These are phyloP conservation scores for Calocybe gambosa DNA, from an alignment of 1,284 basidiomycete genomes.

Conservation along the genomic window DNA sequence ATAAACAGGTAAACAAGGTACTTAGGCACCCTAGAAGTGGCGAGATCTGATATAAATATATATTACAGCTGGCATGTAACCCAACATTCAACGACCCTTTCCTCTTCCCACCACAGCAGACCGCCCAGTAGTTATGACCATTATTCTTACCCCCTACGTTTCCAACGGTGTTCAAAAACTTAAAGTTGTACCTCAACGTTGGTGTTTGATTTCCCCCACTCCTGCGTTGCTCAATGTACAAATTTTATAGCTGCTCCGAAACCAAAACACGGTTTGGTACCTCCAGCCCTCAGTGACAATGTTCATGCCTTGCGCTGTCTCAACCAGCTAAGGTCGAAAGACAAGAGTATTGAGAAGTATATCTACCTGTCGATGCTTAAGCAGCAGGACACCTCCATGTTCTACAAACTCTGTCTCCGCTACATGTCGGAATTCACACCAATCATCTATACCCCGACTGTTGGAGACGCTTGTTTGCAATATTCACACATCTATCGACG, in stretches of 20 bases:
- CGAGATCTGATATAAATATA: conserved; percentile 8
- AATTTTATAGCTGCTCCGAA: conserved; percentile 35
- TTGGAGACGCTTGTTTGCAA: conserved; percentile 87
- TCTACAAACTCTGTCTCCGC: conserved; percentile 64
- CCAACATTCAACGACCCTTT: conserved; percentile 2
- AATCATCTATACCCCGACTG: conserved; percentile 86
- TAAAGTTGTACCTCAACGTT: conserved; percentile 52
- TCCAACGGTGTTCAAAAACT: conserved; percentile 63
- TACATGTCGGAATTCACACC: conserved; percentile 77
- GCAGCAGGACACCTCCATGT: conserved; percentile 64
- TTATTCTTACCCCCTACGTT: conserved; percentile 65
- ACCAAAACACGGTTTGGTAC: conserved; percentile 54
- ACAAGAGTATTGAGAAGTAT: conserved; percentile 72
- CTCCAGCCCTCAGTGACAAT: conserved; percentile 50
- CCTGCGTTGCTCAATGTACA: conserved; percentile 10
- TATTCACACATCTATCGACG: conserved; percentile 79
- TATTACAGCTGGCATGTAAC: conserved; percentile 1
- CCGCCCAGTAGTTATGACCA: conserved; percentile 42
- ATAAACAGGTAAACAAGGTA: conserved; percentile 6
- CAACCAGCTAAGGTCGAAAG: conserved; percentile 68
- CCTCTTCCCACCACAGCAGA: conserved; percentile 4
- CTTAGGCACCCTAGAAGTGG: conserved; percentile 6
- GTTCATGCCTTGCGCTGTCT: conserved; percentile 59
- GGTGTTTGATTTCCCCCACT: conserved; percentile 21
- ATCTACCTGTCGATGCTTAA: conserved; percentile 76